A percentile compares a stretch with the other conserved stretches of the same genome.
Evolutionary conservation across 352 stramenopile species (phyloP).

Genomic region (Globisporangium rhizosaccharum): DNA sequence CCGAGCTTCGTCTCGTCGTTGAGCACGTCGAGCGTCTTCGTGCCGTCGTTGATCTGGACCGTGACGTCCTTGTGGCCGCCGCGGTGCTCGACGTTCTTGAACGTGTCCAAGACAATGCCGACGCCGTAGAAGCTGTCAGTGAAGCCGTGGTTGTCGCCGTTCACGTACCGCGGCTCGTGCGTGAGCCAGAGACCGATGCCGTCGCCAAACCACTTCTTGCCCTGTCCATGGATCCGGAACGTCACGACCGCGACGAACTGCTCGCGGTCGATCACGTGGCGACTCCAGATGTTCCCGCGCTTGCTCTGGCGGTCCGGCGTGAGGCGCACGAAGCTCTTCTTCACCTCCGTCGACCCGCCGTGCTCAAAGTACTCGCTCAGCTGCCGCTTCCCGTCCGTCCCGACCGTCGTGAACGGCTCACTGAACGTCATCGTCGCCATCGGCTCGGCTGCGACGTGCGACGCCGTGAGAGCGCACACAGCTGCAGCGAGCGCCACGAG

Average conservation of each 20-base stretch:
- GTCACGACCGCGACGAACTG: conserved; percentile 58
- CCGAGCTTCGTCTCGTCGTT: conserved; percentile 71
- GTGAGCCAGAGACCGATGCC: conserved; percentile 75
- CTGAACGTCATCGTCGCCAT: conserved; percentile 37
- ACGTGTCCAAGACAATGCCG: conserved; percentile 74
- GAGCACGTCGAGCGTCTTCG: conserved; percentile 57
- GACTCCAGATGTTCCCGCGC: conserved; percentile 69
- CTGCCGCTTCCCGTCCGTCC: conserved; percentile 44
- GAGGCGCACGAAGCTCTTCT: conserved; percentile 80
- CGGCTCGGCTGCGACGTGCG: conserved; percentile 9
- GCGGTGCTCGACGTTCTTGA: conserved; percentile 72
- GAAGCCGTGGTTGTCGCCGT: conserved; percentile 74
- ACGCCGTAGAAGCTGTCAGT: conserved; percentile 66
- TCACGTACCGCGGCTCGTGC: conserved; percentile 38
- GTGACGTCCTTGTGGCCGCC: conserved; percentile 81
- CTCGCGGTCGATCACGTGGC: conserved; percentile 31
- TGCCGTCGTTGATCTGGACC: conserved; percentile 72
- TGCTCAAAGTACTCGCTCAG: conserved; percentile 50
- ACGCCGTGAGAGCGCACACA: not conserved
- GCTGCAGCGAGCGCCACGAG: conserved; percentile 22
- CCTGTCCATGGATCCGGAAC: conserved; percentile 74
- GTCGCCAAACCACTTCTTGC: conserved; percentile 76
- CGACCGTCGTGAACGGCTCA: conserved; percentile 58
- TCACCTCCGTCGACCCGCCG: conserved; percentile 63
- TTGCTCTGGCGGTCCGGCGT: conserved; percentile 80